phyloP scores from a whole-genome alignment of 768 basidiomycete species.

The Boletus subcaerulescens region DNA sequence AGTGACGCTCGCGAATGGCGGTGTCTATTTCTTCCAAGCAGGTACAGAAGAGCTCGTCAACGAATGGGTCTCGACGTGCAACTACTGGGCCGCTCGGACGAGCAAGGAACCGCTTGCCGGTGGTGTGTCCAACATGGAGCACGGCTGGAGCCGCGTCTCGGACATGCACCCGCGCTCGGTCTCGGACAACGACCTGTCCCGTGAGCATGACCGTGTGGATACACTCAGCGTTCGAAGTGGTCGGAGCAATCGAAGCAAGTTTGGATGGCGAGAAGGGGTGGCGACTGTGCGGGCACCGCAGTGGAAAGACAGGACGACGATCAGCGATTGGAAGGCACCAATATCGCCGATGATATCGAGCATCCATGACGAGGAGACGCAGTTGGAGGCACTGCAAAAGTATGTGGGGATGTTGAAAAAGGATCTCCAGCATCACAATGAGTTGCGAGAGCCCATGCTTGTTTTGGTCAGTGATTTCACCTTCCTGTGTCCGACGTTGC shows the following conservation, averaged over 20 bases:
- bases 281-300: slow-evolving; percentile 61
- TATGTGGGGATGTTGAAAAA: slow-evolving; percentile 73
- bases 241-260: slow-evolving; percentile 70
- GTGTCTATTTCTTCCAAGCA: slow-evolving; percentile 97
- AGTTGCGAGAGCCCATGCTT: slow-evolving; percentile 78
- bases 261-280: slow-evolving; percentile 67
- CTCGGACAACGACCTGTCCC: slow-evolving; percentile 55
- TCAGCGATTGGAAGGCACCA: slow-evolving; percentile 96
- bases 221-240: slow-evolving; percentile 72
- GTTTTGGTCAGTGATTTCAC: slow-evolving; percentile 50
- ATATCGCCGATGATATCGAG: slow-evolving; percentile 81
- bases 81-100: slow-evolving; percentile 97
- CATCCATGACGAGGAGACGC: slow-evolving; percentile 86
- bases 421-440: slow-evolving; percentile 82
- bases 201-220: slow-evolving; percentile 53
- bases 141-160: slow-evolving; percentile 88
- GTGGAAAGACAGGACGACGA: slow-evolving; percentile 68
- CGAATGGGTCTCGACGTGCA: slow-evolving; percentile 99
- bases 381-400: slow-evolving; percentile 83
- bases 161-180: slow-evolving; percentile 54
- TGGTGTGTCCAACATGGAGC: slow-evolving; percentile 99
- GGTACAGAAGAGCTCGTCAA: slow-evolving; percentile 98
- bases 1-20: slow-evolving; percentile 81
- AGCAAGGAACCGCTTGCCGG: slow-evolving; percentile 94
- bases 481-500: neutral